Evolutionary conservation across 768 basidiomycete species (phyloP), one percentile per base, ranked within the genome.

Genomic region (Mycena galopus): DNA sequence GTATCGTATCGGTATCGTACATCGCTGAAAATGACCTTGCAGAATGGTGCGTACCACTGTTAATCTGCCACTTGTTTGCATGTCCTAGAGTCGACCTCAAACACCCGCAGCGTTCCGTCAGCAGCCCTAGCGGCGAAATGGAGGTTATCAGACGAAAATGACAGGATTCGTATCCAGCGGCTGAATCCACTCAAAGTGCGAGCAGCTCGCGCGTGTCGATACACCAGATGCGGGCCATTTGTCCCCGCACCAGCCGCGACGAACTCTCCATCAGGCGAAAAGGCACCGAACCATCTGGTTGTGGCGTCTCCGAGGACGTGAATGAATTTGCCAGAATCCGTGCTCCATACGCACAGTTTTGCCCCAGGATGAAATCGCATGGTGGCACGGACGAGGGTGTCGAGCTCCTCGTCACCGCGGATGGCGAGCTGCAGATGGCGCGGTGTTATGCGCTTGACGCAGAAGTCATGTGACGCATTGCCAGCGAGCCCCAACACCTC

Each of bases 381-480:
- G 4, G 97, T 98, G 4, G 96, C 97, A 64, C 92, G 91, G 32
- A 99, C 96, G 70, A 99, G 91, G 21, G 91, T 93, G 80, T 98
- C 97, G n/a, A 98, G 92, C 79, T 98, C 97, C 82, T 98, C 96
- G 81, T 99, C 97, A 39, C 97, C 97, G 72, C 96, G 93, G 75
- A 99, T 98, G 30, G 97, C 97, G 32, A 98, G 90, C 81, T 98
- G 97, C 74, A 98, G 82, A 84, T 99, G 97, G 76, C 97, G 93
- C 21, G 97, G 97, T 0, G 96, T 97, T 80, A 99, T 97, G 82
- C 97, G 95, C 82, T 98, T 98, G 57, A 97, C 96, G 60, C 94
- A 91, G n/a, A 98, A 89, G 85, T 99, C 97, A 79, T 98, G 97
- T 2, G 96, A 97, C 33, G 97, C 97, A 81, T 98, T 98, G 27